Base-by-base conservation (phyloP, 2,329 filamentous ascomycete species). In the Nigrospora osmanthi region DNA sequence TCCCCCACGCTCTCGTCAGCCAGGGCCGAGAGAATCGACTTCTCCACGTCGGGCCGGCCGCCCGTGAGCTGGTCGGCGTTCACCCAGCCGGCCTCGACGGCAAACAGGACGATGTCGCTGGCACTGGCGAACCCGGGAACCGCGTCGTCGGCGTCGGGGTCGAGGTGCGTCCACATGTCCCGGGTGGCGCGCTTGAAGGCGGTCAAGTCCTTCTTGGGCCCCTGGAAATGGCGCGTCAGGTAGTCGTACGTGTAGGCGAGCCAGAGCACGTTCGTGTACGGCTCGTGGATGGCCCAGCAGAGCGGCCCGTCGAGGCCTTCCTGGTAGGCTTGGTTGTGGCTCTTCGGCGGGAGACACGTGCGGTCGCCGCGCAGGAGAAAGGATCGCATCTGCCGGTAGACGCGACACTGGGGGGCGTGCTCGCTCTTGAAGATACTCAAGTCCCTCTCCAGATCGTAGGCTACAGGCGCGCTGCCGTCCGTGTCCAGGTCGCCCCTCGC, bases 221-320 rank as follows among this genome's bases (percentile, higher is more conserved):
- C 76, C 11, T 53, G 49, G 50, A 77, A 81, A 48, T 72, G 65
- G 7, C 49, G 52, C 3, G 65, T 53, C 45, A 81, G 59, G 58
- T 80, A 81, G 33, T 68, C 63, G 53, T 81, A 81, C 6, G 81
- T 63, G 49, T 82, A 83, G 3, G 77, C 75, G 36, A 84, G 67
- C 80, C 80, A 84, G 15, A 84, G 63, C 2, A 83, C 77, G 49
- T 84, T 84, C 5, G 76, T 81, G 58, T 83, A 83, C 1, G 80
- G 78, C 28, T 69, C 69, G 51, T 76, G 73, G 1, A 62, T 67
- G 6, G 66, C 59, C 80, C 80, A 84, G 2, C 68, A 71, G 11
- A 81, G 65, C 4, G 72, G 60, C 1, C 71, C 73, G 45, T 72
- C 64, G 33, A 71, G 54, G 1, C 69, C 70, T 14, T 57, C 51